These are phyloP conservation scores for Dictyophora rubrovolvata DNA, from an alignment of 768 basidiomycete species.

Conservation along the genomic window DNA sequence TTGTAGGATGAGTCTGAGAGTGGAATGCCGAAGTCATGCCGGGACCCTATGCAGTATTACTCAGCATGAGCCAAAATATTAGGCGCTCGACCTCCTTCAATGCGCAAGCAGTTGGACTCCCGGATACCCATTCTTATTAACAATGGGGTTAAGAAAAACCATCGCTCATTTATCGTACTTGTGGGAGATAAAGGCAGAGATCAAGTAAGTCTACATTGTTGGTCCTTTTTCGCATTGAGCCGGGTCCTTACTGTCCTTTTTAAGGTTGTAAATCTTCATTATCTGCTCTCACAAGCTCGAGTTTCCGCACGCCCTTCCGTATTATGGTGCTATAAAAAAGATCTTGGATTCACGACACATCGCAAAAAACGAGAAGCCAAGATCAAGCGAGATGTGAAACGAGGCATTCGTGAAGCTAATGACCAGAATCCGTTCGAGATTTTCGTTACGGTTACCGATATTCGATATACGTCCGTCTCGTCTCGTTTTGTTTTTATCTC, in stretches of 20 bases:
- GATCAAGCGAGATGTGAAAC: conserved; percentile 92
- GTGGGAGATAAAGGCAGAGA: conserved; percentile 92
- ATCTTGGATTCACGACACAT: conserved; percentile 93
- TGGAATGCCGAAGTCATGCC: too few relatives aligned
- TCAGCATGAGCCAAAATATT: background rate
- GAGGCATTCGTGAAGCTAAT: conserved; percentile 86
- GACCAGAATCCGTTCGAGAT: conserved; percentile 98
- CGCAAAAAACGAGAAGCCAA: conserved; percentile 95
- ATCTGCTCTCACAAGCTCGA: conserved; percentile 82
- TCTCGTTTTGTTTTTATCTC: background rate
- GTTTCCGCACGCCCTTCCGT: conserved; percentile 86
- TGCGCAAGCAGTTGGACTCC: conserved; percentile 86
- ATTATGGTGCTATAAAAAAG: conserved; percentile 99
- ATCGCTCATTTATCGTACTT: conserved; percentile 90
- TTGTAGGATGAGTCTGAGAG: too few relatives aligned
- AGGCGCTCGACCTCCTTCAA: conserved; percentile 18
- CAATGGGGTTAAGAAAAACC: conserved; percentile 88
- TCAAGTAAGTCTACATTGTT: conserved; percentile 45
- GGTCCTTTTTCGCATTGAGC: background rate
- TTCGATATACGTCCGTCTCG: conserved; percentile 79
- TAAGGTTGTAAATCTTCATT: conserved; percentile 91
- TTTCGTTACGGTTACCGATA: conserved; percentile 97
- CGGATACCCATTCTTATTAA: conserved; percentile 87
- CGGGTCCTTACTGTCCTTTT: background rate
- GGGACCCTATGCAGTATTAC: too few relatives aligned